Evolutionary conservation across 768 basidiomycete genomes (phyloP).

Genomic region (Mycena haematopus): DNA sequence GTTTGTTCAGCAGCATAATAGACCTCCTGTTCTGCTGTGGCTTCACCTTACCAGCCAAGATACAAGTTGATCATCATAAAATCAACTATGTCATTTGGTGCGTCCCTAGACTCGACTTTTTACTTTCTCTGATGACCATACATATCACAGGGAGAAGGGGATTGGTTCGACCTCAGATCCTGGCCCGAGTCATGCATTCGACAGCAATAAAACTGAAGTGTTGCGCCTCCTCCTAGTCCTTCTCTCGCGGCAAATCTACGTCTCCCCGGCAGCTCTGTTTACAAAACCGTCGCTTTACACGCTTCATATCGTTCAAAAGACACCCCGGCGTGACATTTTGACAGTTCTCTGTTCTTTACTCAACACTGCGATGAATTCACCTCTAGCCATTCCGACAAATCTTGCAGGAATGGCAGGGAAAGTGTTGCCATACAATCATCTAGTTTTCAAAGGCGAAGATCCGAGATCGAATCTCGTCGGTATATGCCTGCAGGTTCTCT

Average conservation of each 20-base stretch:
- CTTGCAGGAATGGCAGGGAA: conserved; percentile 78
- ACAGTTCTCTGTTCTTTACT: conserved; percentile 92
- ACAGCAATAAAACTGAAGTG: conserved; percentile 87
- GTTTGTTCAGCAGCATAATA: conserved; percentile 77
- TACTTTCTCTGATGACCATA: neutral
- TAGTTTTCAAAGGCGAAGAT: conserved; percentile 91
- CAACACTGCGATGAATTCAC: conserved; percentile 85
- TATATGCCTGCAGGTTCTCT: conserved; percentile 79
- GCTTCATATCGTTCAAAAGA: conserved; percentile 77
- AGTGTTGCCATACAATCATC: conserved; percentile 82
- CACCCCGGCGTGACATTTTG: conserved; percentile 80
- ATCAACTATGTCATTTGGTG: conserved; percentile 91
- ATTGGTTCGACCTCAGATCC: conserved; percentile 86
- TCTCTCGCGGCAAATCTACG: conserved; percentile 90
- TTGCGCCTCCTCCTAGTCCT: conserved; percentile 87
- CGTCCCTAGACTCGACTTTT: conserved; percentile 35
- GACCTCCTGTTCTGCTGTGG: conserved; percentile 94
- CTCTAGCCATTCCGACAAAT: conserved; percentile 53
- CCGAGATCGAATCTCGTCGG: conserved; percentile 73
- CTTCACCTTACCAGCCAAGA: conserved; percentile 83
- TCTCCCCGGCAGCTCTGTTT: conserved; percentile 71
- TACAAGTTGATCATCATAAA: conserved; percentile 81
- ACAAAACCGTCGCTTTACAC: conserved; percentile 79
- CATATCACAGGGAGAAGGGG: conserved; percentile 82
- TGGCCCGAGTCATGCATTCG: conserved; percentile 65